Conservation (phyloP, 2,329 filamentous ascomycete species). For the Mollisia scopiformis region DNA sequence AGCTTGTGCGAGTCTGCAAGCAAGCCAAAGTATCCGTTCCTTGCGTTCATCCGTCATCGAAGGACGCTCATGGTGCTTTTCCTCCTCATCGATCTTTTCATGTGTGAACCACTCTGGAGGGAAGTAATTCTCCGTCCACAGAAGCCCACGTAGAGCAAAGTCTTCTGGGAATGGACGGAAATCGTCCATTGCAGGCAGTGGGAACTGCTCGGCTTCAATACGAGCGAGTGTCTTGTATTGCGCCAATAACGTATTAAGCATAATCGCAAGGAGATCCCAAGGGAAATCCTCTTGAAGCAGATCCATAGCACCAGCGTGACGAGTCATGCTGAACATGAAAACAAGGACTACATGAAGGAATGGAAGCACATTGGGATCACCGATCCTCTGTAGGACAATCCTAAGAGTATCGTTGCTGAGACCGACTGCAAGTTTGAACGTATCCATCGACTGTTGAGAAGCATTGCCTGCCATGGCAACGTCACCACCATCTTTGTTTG, state of each 20-base stretch:
- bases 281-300: constrained; percentile 28
- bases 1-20: constrained; percentile 15
- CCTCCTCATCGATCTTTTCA: constrained; percentile 32
- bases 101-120: constrained; percentile 31
- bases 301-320: constrained; percentile 23
- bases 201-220: constrained; percentile 26
- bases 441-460: background rate
- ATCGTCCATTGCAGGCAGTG: constrained; percentile 29
- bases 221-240: constrained; percentile 11
- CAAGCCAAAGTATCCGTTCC: constrained; percentile 31
- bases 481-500: constrained; percentile 17
- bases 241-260: constrained; percentile 31
- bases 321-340: constrained; percentile 29
- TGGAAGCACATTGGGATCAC: constrained; percentile 34
- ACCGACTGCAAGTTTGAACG: constrained; percentile 27
- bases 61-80: constrained; percentile 27
- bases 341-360: constrained; percentile 35
- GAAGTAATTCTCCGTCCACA: constrained; percentile 31
- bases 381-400: constrained; percentile 29
- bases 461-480: constrained; percentile 2
- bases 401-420: constrained; percentile 26
- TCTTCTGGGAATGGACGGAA: constrained; percentile 34
- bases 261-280: constrained; percentile 26
- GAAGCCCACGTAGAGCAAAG: constrained; percentile 32
- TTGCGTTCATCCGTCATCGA: constrained; percentile 27